Percentiles rank a stretch among this genome's conserved stretches.
Evolutionary conservation across 164 flowering plant genomes (phyloP).

Genomic region (Malania oleifera): DNA sequence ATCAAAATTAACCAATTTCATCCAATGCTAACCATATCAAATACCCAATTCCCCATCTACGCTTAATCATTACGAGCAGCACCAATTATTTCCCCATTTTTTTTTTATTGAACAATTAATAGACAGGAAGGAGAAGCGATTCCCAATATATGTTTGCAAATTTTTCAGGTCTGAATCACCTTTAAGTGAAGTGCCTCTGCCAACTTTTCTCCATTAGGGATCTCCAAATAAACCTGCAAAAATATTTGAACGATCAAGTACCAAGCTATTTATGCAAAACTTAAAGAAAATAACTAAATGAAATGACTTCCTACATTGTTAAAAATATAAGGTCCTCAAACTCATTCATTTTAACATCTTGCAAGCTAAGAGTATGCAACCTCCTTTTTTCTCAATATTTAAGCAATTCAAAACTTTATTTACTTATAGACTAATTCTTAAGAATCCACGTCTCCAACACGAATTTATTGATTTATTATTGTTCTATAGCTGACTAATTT

Average conservation of each 20-base stretch:
- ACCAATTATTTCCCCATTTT: background rate
- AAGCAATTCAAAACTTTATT: too few species aligned
- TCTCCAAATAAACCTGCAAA: constrained; percentile 72
- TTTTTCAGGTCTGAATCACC: constrained; percentile 33
- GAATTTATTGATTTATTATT: too few species aligned
- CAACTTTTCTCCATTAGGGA: constrained; percentile 66
- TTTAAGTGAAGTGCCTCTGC: constrained; percentile 72
- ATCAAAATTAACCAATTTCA: constrained; percentile 2
- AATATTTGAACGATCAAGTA: background rate
- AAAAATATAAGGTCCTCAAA: too few species aligned
- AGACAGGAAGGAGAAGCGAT: background rate
- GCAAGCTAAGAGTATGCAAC: too few species aligned
- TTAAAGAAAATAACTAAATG: too few species aligned
- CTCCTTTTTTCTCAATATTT: too few species aligned
- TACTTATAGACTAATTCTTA: too few species aligned
- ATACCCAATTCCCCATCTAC: background rate
- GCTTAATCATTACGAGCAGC: background rate
- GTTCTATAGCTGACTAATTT: too few species aligned
- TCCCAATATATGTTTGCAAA: background rate
- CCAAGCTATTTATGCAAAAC: too few species aligned
- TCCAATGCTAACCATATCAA: background rate
- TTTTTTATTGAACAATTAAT: background rate
- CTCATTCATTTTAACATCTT: too few species aligned
- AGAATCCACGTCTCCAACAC: too few species aligned
- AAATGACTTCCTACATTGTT: too few species aligned